Conservation (phyloP, 345 rosid species). For the Odontarrhena argentea region DNA sequence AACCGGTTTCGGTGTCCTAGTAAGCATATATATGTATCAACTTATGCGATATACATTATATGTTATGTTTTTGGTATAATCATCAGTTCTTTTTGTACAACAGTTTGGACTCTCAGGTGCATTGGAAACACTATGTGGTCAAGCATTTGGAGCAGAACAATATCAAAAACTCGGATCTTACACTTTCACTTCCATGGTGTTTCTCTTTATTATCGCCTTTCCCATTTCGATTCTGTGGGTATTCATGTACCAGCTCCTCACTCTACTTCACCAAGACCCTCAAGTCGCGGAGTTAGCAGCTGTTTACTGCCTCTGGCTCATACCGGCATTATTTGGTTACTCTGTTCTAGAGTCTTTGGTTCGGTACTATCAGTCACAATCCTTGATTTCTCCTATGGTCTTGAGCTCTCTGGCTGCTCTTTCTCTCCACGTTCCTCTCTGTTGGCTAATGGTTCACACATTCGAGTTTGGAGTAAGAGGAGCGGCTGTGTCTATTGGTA, state of each 20-base stretch:
- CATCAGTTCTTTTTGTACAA: constrained; percentile 4
- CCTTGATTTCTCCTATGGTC: constrained; percentile 40
- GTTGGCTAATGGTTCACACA: constrained; percentile 41
- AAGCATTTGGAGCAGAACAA: constrained; percentile 79
- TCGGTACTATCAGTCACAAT: constrained; percentile 38
- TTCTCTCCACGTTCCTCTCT: constrained; percentile 32
- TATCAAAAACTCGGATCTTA: constrained; percentile 46
- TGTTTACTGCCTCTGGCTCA: constrained; percentile 35
- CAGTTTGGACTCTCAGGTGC: constrained; percentile 73
- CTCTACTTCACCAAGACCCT: constrained; percentile 41
- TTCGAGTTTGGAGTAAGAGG: constrained; percentile 39
- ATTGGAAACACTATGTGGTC: constrained; percentile 83
- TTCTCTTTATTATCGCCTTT: constrained; percentile 27
- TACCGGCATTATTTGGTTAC: constrained; percentile 41
- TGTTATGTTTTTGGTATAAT: not conserved
- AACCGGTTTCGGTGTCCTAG: constrained; percentile 42
- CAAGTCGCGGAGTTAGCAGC: constrained; percentile 38
- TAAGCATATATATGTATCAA: constrained; percentile 13
- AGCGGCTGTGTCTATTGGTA: constrained; percentile 36
- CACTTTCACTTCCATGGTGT: constrained; percentile 37
- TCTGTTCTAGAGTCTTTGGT: constrained; percentile 38
- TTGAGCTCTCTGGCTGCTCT: constrained; percentile 38
- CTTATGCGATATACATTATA: too few relatives aligned
- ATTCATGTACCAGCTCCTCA: constrained; percentile 38
- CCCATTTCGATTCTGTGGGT: constrained; percentile 41